These are phyloP conservation scores for Ustilago loliicola DNA, from an alignment of 1,284 basidiomycete species.

Conservation along the genomic window DNA sequence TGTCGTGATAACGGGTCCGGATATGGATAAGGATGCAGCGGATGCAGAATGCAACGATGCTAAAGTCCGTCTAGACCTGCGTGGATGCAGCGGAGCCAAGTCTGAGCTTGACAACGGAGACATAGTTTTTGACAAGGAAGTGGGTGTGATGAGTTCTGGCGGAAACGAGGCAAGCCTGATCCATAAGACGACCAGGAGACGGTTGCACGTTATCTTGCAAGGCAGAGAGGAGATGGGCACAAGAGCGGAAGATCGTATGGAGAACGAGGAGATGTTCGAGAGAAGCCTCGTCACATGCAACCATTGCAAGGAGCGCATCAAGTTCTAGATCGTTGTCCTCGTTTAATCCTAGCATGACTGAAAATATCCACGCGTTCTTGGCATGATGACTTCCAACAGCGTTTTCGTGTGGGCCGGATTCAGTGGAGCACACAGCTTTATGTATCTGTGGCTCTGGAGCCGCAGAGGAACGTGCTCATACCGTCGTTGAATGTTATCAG, in stretches of 20 bases:
- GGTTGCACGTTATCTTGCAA: constrained; percentile 36
- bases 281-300: constrained; percentile 45
- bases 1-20: background rate
- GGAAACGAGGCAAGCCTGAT: background rate
- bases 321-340: constrained; percentile 14
- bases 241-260: constrained; percentile 13
- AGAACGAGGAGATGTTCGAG: constrained; percentile 42
- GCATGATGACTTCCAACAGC: background rate
- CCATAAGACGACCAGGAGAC: background rate
- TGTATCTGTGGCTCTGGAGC: background rate
- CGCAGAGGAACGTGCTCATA: background rate
- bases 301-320: constrained; percentile 33
- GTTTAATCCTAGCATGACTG: background rate
- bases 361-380: background rate
- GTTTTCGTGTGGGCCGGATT: too few species aligned
- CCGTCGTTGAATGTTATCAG: background rate
- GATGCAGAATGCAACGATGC: background rate
- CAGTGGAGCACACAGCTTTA: background rate
- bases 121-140: background rate
- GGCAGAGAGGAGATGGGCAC: constrained; percentile 26
- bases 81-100: constrained; percentile 3
- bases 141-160: background rate
- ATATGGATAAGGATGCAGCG: background rate
- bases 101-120: constrained; percentile 3
- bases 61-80: constrained; percentile 1